phyloP scores from a whole-genome alignment of 768 basidiomycete genomes.

The Coprinopsis cinerea region DNA sequence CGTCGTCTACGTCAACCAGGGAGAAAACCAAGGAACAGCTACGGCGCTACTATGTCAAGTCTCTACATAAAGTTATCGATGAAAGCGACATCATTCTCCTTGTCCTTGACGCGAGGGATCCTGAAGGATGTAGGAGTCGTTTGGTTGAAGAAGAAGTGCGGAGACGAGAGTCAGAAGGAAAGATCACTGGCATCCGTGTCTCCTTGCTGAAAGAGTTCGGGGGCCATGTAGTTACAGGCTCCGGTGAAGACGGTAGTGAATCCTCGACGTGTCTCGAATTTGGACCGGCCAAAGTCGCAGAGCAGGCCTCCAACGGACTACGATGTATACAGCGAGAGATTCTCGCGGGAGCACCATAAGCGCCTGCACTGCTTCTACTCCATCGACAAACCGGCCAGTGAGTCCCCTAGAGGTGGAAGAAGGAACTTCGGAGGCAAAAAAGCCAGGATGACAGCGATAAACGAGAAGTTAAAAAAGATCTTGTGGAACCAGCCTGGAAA shows the following conservation, averaged over 20 bases:
- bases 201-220: slow-evolving; percentile 9
- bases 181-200: slow-evolving; percentile 38
- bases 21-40: slow-evolving; percentile 63
- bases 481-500: too few relatives aligned
- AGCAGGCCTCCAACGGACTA: too few relatives aligned
- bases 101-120: slow-evolving; percentile 91
- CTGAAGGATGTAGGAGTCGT: slow-evolving; percentile 86
- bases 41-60: slow-evolving; percentile 68
- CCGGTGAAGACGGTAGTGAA: slow-evolving; percentile 14
- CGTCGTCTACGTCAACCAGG: slow-evolving; percentile 20
- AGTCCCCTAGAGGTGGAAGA: too few relatives aligned
- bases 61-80: slow-evolving; percentile 89
- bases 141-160: slow-evolving; percentile 93
- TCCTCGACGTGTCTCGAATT: slow-evolving; percentile 9
- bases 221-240: slow-evolving; percentile 13
- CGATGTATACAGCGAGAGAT: too few relatives aligned
- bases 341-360: too few relatives aligned
- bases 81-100: slow-evolving; percentile 87
- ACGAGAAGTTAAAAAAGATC: too few relatives aligned
- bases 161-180: slow-evolving; percentile 79
- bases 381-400: too few relatives aligned
- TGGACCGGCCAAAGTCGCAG: slow-evolving; percentile 19
- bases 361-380: too few relatives aligned
- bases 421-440: too few relatives aligned
- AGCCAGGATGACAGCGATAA: too few relatives aligned